Percentiles rank a stretch among this genome's conserved stretches.
phyloP scores from a whole-genome alignment of 164 flowering plant species.

The Berberis vulgaris region DNA sequence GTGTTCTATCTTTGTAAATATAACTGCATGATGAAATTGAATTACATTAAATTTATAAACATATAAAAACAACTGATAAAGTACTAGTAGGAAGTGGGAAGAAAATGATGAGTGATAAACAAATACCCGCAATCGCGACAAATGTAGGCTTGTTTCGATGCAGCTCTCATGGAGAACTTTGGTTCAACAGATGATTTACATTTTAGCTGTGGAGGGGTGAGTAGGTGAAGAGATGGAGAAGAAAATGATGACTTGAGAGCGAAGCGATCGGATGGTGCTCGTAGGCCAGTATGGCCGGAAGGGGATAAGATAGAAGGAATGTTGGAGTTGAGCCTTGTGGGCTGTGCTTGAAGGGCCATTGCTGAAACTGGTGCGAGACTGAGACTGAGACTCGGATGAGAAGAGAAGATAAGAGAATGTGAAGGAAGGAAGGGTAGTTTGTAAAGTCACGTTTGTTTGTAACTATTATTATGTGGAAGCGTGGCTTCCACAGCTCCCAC shows the following conservation, averaged over 20 bases:
- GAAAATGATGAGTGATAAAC: not conserved
- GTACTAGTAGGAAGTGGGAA: not conserved
- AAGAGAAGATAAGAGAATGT: conserved; percentile 15
- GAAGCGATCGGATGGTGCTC: conserved; percentile 33
- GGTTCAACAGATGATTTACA: conserved; percentile 27
- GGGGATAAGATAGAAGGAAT: conserved; percentile 20
- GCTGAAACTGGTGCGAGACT: not conserved
- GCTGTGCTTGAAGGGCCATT: conserved; percentile 39
- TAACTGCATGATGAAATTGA: conserved; percentile 41
- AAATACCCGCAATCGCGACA: conserved; percentile 95
- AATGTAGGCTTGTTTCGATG: conserved; percentile 82
- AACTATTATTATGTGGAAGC: conserved; percentile 15
- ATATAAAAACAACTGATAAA: not conserved
- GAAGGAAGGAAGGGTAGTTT: not conserved
- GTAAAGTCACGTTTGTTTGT: not conserved
- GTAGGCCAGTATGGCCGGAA: conserved; percentile 27
- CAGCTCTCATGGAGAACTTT: conserved; percentile 62
- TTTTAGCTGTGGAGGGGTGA: conserved; percentile 18
- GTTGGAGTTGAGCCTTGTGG: conserved; percentile 16
- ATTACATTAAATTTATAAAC: not conserved
- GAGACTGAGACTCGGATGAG: not conserved
- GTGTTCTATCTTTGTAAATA: conserved; percentile 82
- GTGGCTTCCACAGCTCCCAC: conserved; percentile 47
- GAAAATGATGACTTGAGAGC: conserved; percentile 56
- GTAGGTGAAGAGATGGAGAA: conserved; percentile 41